Conservation (phyloP, 805 yeast species). For the Jamesozyma rosinii region DNA sequence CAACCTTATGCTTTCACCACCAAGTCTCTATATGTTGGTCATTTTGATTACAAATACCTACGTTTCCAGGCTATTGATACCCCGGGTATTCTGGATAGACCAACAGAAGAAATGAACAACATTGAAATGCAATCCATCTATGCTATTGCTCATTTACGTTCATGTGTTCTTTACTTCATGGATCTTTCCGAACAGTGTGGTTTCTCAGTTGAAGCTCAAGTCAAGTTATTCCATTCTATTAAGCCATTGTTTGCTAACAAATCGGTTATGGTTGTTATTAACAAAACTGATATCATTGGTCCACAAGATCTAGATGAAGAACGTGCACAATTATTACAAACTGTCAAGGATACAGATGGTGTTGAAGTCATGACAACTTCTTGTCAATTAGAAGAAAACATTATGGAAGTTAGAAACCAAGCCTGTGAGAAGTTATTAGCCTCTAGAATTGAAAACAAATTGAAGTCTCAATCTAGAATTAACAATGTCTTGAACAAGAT, state of each 20-base stretch:
- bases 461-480: slow-evolving; percentile 86
- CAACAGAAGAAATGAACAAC: slow-evolving; percentile 98
- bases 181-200: slow-evolving; percentile 99
- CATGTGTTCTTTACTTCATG: slow-evolving; percentile 95
- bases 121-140: slow-evolving; percentile 99
- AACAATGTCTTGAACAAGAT: slow-evolving; percentile 86
- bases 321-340: slow-evolving; percentile 59
- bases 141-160: slow-evolving; percentile 96
- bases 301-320: slow-evolving; percentile 75
- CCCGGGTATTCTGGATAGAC: slow-evolving; percentile 97
- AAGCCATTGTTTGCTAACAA: slow-evolving; percentile 96
- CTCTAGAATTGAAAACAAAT: slow-evolving; percentile 91
- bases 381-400: slow-evolving; percentile 87
- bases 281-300: slow-evolving; percentile 84
- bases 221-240: slow-evolving; percentile 90
- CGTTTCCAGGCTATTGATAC: slow-evolving; percentile 99
- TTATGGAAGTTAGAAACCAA: slow-evolving; percentile 90
- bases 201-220: slow-evolving; percentile 93
- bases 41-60: slow-evolving; percentile 93
- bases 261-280: slow-evolving; percentile 88
- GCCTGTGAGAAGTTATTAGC: slow-evolving; percentile 96
- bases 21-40: slow-evolving; percentile 94
- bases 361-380: slow-evolving; percentile 91
- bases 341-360: slow-evolving; percentile 59
- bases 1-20: slow-evolving; percentile 99